Evolutionary conservation across 2,329 filamentous ascomycete species (phyloP).

Genomic region (Onygenales sp.): DNA sequence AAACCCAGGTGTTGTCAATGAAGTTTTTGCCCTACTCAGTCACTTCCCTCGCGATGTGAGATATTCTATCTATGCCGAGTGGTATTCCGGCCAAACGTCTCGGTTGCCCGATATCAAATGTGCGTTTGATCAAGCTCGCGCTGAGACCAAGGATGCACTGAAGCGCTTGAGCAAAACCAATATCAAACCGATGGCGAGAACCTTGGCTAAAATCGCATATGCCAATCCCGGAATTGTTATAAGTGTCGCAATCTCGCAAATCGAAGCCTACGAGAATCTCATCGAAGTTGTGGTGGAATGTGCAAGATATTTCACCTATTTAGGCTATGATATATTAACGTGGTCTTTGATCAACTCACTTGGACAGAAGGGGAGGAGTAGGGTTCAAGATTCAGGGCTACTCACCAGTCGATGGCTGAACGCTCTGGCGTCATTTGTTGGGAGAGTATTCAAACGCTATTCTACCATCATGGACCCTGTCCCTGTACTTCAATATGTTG

Average conservation of each 20-base stretch:
- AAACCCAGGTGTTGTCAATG: constrained; percentile 76
- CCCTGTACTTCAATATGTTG: constrained; percentile 82
- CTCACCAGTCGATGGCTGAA: constrained; percentile 88
- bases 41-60: constrained; percentile 66
- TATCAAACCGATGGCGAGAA: constrained; percentile 72
- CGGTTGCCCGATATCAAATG: constrained; percentile 65
- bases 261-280: constrained; percentile 89
- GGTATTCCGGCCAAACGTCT: constrained; percentile 73
- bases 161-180: constrained; percentile 87
- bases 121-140: constrained; percentile 65
- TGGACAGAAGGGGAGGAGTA: constrained; percentile 46
- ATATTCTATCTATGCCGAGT: constrained; percentile 87
- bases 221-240: constrained; percentile 88
- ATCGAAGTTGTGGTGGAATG: constrained; percentile 94
- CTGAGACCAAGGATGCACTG: constrained; percentile 75
- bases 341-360: constrained; percentile 79
- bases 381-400: constrained; percentile 55
- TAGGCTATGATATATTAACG: constrained; percentile 86
- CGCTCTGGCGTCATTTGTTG: constrained; percentile 81
- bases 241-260: constrained; percentile 76
- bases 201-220: constrained; percentile 83
- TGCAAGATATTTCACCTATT: constrained; percentile 81
- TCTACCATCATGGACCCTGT: constrained; percentile 64
- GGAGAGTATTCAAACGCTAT: constrained; percentile 81
- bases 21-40: constrained; percentile 75